A percentile compares a stretch with the other conserved stretches of the same genome.
phyloP scores from a whole-genome alignment of 2,329 filamentous ascomycete species.

The Pseudocercospora eumusae region DNA sequence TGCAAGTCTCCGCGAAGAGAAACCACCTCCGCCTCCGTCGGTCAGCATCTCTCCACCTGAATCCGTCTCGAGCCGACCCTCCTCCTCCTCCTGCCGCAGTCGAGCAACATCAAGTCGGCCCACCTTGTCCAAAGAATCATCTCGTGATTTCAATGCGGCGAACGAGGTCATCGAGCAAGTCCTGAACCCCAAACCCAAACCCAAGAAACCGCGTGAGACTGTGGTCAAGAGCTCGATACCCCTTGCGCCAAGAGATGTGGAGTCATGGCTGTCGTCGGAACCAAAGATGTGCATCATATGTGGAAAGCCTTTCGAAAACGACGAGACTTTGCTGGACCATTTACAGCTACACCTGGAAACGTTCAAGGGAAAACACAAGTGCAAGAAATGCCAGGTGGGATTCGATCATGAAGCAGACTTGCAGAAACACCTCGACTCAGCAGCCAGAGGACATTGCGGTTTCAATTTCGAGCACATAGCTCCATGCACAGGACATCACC shows the following conservation, averaged over 20 bases:
- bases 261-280: constrained; percentile 17
- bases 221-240: constrained; percentile 8
- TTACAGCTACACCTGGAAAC: constrained; percentile 30
- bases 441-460: constrained; percentile 31
- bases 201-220: constrained; percentile 1
- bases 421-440: constrained; percentile 27
- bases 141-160: not conserved
- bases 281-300: constrained; percentile 31
- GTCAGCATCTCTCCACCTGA: constrained; percentile 4
- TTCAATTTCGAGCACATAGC: constrained; percentile 31
- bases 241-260: constrained; percentile 15
- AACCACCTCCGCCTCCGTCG: not conserved
- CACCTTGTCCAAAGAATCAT: not conserved
- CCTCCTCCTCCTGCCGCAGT: not conserved
- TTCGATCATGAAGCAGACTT: constrained; percentile 34
- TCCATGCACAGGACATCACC: constrained; percentile 34
- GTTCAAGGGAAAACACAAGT: constrained; percentile 30
- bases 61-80: constrained; percentile 1
- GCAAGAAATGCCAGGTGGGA: constrained; percentile 31
- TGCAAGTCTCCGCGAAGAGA: constrained; percentile 10
- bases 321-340: constrained; percentile 29
- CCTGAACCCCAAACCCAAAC: constrained; percentile 1
- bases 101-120: constrained; percentile 2
- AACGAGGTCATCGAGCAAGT: constrained; percentile 2
- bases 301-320: constrained; percentile 29